phyloP scores from a whole-genome alignment of 2,329 filamentous ascomycete species.

The Colletotrichum lini region DNA sequence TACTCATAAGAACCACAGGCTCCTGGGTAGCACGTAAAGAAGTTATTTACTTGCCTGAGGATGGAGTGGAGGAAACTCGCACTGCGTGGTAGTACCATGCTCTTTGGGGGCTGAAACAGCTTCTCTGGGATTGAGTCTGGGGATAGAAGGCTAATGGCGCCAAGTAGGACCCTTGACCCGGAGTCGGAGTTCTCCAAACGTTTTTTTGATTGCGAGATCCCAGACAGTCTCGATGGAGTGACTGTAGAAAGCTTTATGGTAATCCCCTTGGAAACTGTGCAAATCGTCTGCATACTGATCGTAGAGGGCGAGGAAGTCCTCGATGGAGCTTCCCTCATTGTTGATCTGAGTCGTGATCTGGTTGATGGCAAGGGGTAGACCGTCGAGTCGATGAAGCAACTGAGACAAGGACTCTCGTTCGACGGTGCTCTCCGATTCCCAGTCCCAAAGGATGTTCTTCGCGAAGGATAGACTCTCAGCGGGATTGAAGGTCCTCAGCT shows the following conservation, averaged over 20 bases:
- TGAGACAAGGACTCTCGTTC: background rate
- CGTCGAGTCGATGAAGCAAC: background rate
- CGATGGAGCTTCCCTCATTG: background rate
- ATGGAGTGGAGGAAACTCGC: background rate
- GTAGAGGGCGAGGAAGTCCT: background rate
- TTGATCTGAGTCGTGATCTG: background rate
- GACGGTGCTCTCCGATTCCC: background rate
- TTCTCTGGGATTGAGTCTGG: background rate
- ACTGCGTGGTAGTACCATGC: background rate
- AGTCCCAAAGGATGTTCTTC: background rate
- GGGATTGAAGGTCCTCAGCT: background rate
- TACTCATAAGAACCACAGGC: no score
- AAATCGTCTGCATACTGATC: background rate
- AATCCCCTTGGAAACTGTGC: background rate
- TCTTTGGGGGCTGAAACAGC: background rate
- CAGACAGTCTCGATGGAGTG: background rate
- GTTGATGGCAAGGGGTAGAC: background rate
- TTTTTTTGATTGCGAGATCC: background rate
- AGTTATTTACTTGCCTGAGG: background rate
- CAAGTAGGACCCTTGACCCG: background rate
- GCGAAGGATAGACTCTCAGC: background rate
- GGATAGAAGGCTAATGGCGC: background rate
- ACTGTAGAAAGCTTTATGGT: background rate
- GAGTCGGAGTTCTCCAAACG: background rate
- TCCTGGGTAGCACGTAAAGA: background rate